Evolutionary conservation across 345 rosid species (phyloP), one percentile per base, ranked within the genome.

Genomic region (Stellera chamaejasme): DNA sequence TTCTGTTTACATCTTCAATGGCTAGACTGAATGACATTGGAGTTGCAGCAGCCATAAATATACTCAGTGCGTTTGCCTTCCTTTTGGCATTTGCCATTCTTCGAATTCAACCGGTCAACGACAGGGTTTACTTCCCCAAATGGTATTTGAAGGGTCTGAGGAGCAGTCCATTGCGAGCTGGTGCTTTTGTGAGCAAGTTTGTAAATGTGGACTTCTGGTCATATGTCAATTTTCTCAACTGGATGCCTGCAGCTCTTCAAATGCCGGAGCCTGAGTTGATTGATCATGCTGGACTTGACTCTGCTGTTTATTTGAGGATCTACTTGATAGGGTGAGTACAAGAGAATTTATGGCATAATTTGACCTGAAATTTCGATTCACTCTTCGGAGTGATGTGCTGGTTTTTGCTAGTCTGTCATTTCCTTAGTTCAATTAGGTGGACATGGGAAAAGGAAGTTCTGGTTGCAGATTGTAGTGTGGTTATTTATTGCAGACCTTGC

Each of bases 221-320:
- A 6, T 92, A 92, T 64, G 13, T 69, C 26, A 79, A 69, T 56
- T 92, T 92, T 69, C 76, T 92, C 48, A 82, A 66, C 60, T 92
- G 98, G 98, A 92, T 92, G 95, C 93, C 92, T 11, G 90, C 73
- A 19, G 98, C 98, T 1, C 56, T 92, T 49, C 83, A 73, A 68
- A 88, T 88, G 96, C 96, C 98, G 6, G 98, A 92, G 66, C 90
- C 85, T 43, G 98, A 92, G 72, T 77, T 92, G 25, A 81, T 82
- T 28, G 82, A 88, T 52, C 98, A 92, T 48, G 96, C 95, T 0
- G 98, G 98, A 11, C 70, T 88, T 66, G 98, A 92, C 72, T 88
- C 96, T 16, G 93, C 82, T 54, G 82, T 88, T 65, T 92, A 84
- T 62, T 66, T 92, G 61, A 80, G 98, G 76, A 85, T 92, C 55